Conservation (phyloP, 768 basidiomycete genomes). For the Hypsizygus marmoreus region DNA sequence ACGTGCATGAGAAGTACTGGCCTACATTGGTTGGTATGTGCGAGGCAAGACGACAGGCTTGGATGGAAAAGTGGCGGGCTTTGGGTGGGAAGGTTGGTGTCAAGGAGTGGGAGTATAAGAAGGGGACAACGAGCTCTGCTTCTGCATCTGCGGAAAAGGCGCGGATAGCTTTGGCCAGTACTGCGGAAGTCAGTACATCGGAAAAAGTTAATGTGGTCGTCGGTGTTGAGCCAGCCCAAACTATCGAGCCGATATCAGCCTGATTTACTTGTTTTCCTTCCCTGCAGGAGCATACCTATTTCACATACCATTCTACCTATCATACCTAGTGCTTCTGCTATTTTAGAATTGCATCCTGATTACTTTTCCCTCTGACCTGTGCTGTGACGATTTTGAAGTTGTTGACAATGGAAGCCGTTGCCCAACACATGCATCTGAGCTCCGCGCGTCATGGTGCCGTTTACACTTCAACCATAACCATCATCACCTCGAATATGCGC, state of each 20-base stretch:
- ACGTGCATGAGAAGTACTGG: slow-evolving; percentile 79
- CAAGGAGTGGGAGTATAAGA: slow-evolving; percentile 81
- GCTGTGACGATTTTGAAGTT: too few species aligned
- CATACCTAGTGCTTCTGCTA: too few species aligned
- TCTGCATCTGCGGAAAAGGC: slow-evolving; percentile 1
- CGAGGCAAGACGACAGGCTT: slow-evolving; percentile 46
- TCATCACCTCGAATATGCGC: too few species aligned
- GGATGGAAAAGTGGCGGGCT: slow-evolving; percentile 64
- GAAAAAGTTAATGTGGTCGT: slow-evolving; percentile 5
- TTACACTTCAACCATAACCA: background rate
- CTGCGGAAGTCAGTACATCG: background rate
- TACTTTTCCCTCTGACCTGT: too few species aligned
- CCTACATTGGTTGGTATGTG: slow-evolving; percentile 58
- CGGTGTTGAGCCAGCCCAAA: too few species aligned
- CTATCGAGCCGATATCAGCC: too few species aligned
- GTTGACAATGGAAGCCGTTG: background rate
- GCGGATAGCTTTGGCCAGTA: background rate
- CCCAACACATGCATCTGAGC: too few species aligned
- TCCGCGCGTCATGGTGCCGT: too few species aligned
- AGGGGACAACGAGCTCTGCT: slow-evolving; percentile 5
- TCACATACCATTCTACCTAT: too few species aligned
- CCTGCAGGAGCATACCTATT: background rate
- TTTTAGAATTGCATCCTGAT: too few species aligned
- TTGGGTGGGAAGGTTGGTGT: slow-evolving; percentile 72
- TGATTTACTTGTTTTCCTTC: background rate